Base-by-base conservation (phyloP, 2,329 filamentous ascomycete species). In the Colletotrichum echinochloae region DNA sequence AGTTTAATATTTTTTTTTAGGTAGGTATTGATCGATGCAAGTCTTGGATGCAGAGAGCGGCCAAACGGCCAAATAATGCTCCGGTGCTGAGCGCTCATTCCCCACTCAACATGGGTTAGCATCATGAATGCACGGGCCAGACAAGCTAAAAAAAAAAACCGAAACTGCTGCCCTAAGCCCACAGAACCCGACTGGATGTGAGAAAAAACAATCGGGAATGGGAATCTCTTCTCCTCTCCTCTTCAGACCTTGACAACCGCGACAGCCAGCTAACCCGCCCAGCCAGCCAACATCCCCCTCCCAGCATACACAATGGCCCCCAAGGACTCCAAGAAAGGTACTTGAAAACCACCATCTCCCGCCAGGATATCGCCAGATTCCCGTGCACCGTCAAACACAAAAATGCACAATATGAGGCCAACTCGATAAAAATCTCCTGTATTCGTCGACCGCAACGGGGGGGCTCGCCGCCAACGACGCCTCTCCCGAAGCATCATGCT, bases 401-500 rank as follows among this genome's bases (percentile, higher is more conserved):
- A 54, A 33, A 12, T 9, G 12, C 5, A 28, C 51, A 57, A 20
- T 6, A 70, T 65, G 55, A 46, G 46, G 35, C 23, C 68, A 48
- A 57, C 68, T 71, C 68, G 44, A 71, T 54, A 33, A 33, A 62
- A 71, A 71, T 68, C 57, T 70, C 39, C 46, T 70, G 69, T 57
- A n/a, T 66, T 37, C 60, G 57, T 70, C 70, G 57, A 61, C 70
- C 48, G 57, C 62, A 60, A 54, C 66, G 66, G 66, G 69, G 69
- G 60, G 37, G 30, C 28, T 35, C 26, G 60, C 33, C 65, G 23
- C n/a, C 30, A 46, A 48, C 37, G 41, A 48, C 30, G 39, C 28
- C 37, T 37, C 54, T 41, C 41, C 67, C 49, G 62, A 54, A 81
- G 86, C 86, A 88, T 86, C 85, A 86, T 89, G 89, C 89, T 90